phyloP scores from a whole-genome alignment of 441 rosid genomes.

The Arabidopsis lyrata region DNA sequence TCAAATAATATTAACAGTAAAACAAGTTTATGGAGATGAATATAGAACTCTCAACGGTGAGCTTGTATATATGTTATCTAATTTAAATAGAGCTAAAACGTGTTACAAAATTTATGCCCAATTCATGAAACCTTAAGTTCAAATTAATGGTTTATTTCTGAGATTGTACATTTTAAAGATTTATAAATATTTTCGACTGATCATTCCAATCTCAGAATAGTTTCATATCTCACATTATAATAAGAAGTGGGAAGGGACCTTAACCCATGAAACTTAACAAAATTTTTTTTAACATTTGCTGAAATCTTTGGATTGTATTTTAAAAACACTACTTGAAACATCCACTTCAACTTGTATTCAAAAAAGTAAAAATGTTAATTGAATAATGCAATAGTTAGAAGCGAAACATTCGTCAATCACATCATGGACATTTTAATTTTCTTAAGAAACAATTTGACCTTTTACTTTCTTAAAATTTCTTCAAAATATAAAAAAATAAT shows the following conservation, averaged over 20 bases:
- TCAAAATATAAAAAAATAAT: too few relatives aligned
- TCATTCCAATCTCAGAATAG: background rate
- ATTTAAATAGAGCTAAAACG: background rate
- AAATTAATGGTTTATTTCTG: background rate
- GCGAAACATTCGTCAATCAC: background rate
- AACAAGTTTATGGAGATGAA: constrained; percentile 30
- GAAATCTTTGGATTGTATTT: background rate
- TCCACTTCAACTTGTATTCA: background rate
- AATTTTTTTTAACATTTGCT: too few relatives aligned
- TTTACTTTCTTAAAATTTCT: too few relatives aligned
- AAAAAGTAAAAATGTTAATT: background rate
- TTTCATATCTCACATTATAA: background rate
- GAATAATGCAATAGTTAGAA: background rate
- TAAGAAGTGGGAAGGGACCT: too few relatives aligned
- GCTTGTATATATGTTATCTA: background rate
- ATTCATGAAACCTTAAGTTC: background rate
- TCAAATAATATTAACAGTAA: constrained; percentile 1
- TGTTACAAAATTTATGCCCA: background rate
- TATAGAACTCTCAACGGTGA: background rate
- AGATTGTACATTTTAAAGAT: background rate
- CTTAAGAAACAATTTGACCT: background rate
- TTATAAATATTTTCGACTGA: background rate
- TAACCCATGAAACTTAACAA: too few relatives aligned
- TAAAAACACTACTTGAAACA: background rate
- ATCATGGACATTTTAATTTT: background rate